Conservation (phyloP, 768 basidiomycete genomes). For the Calvatia gigantea region DNA sequence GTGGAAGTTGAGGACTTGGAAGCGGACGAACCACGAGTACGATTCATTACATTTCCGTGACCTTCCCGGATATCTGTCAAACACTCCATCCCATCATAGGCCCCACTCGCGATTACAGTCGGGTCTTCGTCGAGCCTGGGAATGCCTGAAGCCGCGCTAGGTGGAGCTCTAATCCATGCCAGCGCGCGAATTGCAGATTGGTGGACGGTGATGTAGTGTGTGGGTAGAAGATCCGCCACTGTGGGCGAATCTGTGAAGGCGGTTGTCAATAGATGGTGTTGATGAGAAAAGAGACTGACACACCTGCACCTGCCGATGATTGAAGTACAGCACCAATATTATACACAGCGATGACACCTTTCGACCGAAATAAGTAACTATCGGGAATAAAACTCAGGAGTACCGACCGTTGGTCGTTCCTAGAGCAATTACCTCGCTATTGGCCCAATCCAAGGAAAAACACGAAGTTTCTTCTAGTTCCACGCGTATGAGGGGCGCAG, state of each 20-base stretch:
- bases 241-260: conserved; percentile 21
- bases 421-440: conserved; percentile 76
- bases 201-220: conserved; percentile 70
- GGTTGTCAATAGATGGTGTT: not conserved
- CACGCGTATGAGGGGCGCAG: conserved; percentile 67
- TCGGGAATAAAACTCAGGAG: not conserved
- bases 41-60: conserved; percentile 63
- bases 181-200: conserved; percentile 78
- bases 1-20: no score
- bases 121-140: conserved; percentile 54
- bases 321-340: conserved; percentile 44
- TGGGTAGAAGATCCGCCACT: conserved; percentile 52
- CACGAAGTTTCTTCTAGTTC: conserved; percentile 74
- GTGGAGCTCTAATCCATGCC: conserved; percentile 71
- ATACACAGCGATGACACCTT: conserved; percentile 58
- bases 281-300: conserved; percentile 2
- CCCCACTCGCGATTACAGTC: conserved; percentile 69
- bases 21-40: conserved; percentile 67
- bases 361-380: conserved; percentile 7
- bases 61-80: conserved; percentile 76
- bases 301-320: conserved; percentile 27
- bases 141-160: conserved; percentile 42
- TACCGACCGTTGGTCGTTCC: conserved; percentile 80
- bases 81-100: conserved; percentile 76
- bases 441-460: conserved; percentile 87